Base-by-base conservation (phyloP, 257 asterid species). In the Galeopsis tetrahit region DNA sequence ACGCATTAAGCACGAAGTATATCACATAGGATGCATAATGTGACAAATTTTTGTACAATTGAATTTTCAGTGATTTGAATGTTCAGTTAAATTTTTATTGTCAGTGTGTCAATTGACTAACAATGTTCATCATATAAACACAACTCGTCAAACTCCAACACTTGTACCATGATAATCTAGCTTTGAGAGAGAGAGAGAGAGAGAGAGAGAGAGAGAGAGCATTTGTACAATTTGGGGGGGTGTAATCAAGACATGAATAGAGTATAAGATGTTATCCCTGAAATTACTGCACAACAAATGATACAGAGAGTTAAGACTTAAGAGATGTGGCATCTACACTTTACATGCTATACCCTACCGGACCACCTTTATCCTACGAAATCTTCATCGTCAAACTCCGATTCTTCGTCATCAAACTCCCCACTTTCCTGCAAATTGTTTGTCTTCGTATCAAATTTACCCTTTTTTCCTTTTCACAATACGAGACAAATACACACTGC, bases 381-480 rank as follows among this genome's bases (percentile, higher is more conserved):
- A 15, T 89, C 96, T 0, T 86, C 96, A 7, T 85, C 90, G 52
- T 89, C 90, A 17, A 72, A 70, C 14, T 78, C 77, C 3, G 77
- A 67, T 38, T 81, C 83, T 28, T 13, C 59, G 67, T 83, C 87
- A 55, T 83, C 86, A 51, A 81, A 83, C 70, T 88, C 96, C 68
- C 97, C 98, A 63, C 62, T 83, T 82, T 89, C 96, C 98, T 93
- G 90, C 77, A 82, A 75, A 70, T 48, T 11, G 21, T 73, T 64
- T 56, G 36, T 58, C 63, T 56, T 61, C 32, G 53, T 40, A 66
- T 64, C 32, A 10, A 42, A 55, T 14, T 51, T 6, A 51, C 8
- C 32, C 28, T n/a, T 36, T 28, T 42, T 17, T 28, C 3, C 6
- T n/a, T 13, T 13, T 49, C 14, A 35, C 10, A n/a, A 63, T 32